Conservation (phyloP, 352 stramenopile species). For the Pythium plurisporium region DNA sequence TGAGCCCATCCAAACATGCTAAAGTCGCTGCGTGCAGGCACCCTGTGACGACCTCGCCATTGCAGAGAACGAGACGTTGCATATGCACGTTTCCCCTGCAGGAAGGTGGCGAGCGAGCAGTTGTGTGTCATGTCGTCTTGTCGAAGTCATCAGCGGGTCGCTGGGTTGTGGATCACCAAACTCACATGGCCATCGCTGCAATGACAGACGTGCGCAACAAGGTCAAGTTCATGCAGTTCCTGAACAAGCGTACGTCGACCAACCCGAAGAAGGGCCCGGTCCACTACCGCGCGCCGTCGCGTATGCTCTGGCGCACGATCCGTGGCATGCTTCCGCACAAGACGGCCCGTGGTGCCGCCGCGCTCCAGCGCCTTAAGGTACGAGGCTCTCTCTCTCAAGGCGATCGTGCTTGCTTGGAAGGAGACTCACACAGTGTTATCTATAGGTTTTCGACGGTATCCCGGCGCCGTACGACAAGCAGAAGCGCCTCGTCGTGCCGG, state of each 20-base stretch:
- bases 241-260: constrained; percentile 97
- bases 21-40: constrained; percentile 90
- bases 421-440: background rate
- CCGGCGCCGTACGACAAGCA: constrained; percentile 98
- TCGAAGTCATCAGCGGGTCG: background rate
- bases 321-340: constrained; percentile 99
- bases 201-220: constrained; percentile 92
- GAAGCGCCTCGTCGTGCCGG: constrained; percentile 98
- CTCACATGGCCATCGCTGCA: constrained; percentile 9
- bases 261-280: constrained; percentile 97
- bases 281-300: constrained; percentile 96
- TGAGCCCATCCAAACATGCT: constrained; percentile 71
- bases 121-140: constrained; percentile 79
- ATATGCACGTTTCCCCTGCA: background rate
- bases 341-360: constrained; percentile 93
- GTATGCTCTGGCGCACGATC: constrained; percentile 91
- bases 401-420: no score
- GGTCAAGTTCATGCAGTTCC: constrained; percentile 98
- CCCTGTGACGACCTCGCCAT: constrained; percentile 39
- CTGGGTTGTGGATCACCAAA: background rate
- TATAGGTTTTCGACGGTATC: constrained; percentile 97
- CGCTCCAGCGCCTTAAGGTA: constrained; percentile 94
- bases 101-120: constrained; percentile 19
- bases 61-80: background rate
- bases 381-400: no score